A percentile compares a stretch with the other conserved stretches of the same genome.
Conservation (phyloP, 108 stramenopile genomes). For the Seminavis robusta region DNA sequence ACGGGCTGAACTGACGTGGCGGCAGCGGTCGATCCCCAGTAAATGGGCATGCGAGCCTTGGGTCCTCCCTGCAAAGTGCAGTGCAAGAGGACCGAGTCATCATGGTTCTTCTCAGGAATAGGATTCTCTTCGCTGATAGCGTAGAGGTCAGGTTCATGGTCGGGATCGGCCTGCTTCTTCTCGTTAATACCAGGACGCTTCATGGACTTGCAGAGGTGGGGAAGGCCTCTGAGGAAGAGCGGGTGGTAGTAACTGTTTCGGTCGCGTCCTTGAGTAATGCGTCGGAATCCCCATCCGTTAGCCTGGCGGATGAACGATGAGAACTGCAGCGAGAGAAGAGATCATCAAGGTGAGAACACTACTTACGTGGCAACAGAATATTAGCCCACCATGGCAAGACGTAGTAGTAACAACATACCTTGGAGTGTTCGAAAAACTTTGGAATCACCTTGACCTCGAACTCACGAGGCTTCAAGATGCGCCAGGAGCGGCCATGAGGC, state of each 20-base stretch:
- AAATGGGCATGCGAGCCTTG: constrained; percentile 58
- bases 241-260: constrained; percentile 64
- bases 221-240: constrained; percentile 40
- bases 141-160: constrained; percentile 46
- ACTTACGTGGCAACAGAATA: too few species aligned
- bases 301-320: constrained; percentile 65
- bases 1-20: background rate
- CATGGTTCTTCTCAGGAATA: constrained; percentile 31
- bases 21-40: constrained; percentile 9
- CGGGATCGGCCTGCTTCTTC: constrained; percentile 36
- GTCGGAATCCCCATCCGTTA: constrained; percentile 72
- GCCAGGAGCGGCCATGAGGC: constrained; percentile 73
- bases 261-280: constrained; percentile 56
- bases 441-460: constrained; percentile 63
- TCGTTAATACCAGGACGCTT: constrained; percentile 37
- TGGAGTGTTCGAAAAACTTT: constrained; percentile 63
- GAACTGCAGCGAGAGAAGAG: too few species aligned
- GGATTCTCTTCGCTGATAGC: constrained; percentile 39
- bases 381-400: too few species aligned
- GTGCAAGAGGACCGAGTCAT: constrained; percentile 35
- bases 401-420: too few species aligned
- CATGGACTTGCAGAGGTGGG: constrained; percentile 36
- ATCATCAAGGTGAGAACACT: too few species aligned
- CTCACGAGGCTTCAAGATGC: constrained; percentile 62
- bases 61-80: constrained; percentile 50